These are phyloP conservation scores for Yamadazyma friedrichii DNA, from an alignment of 1,139 yeast genomes.

Conservation along the genomic window DNA sequence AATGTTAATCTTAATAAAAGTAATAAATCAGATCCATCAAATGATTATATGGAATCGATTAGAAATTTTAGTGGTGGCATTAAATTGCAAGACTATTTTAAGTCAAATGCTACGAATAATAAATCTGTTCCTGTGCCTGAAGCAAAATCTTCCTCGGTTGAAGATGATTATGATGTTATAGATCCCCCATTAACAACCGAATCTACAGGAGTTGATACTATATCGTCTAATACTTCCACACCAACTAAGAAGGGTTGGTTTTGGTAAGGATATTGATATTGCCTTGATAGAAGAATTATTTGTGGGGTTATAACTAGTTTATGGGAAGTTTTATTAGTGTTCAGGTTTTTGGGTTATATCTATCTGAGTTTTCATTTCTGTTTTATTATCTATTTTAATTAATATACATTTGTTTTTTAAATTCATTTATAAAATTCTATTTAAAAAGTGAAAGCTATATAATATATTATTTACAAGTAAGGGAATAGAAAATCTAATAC, in stretches of 20 bases:
- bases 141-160: conserved; percentile 5
- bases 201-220: conserved; percentile 10
- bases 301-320: neutral
- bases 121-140: neutral
- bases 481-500: conserved; percentile 8
- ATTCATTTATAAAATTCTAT: too few relatives aligned
- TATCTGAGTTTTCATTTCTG: neutral
- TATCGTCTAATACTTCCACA: neutral
- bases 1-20: neutral
- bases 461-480: conserved; percentile 4
- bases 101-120: neutral
- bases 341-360: too few relatives aligned
- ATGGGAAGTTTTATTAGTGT: too few relatives aligned
- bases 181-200: conserved; percentile 27
- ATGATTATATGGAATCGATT: conserved; percentile 8
- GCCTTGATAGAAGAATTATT: neutral
- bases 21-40: neutral
- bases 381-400: neutral
- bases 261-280: conserved; percentile 25
- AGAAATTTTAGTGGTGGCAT: conserved; percentile 4
- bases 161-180: conserved; percentile 44
- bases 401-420: neutral
- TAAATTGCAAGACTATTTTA: conserved; percentile 3
- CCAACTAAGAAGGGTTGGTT: conserved; percentile 27
- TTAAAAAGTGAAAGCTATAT: neutral